phyloP scores from a whole-genome alignment of 768 basidiomycete species.

The Polyporus arcularius region DNA sequence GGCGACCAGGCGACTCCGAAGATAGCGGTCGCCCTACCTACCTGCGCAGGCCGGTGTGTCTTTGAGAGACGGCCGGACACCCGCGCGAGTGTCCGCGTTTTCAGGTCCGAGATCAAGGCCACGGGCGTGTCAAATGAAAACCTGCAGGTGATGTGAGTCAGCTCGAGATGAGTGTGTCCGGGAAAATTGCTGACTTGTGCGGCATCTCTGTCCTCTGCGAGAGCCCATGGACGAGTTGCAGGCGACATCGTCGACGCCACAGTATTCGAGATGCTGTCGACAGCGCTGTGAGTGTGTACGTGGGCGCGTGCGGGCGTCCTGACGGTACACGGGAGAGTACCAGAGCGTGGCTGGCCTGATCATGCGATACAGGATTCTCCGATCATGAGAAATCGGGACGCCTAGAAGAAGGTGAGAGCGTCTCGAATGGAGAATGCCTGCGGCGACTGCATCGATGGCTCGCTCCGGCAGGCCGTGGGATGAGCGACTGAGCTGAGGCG shows the following conservation, averaged over 20 bases:
- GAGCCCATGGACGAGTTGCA: too few species aligned
- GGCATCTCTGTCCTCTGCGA: too few species aligned
- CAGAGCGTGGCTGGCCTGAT: constrained; percentile 10
- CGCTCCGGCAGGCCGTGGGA: constrained; percentile 5
- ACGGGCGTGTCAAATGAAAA: constrained; percentile 15
- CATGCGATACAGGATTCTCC: constrained; percentile 21
- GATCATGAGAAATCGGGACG: constrained; percentile 22
- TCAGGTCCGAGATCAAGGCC: constrained; percentile 9
- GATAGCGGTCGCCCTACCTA: constrained; percentile 15
- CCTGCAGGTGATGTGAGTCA: constrained; percentile 19
- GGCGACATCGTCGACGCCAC: too few species aligned
- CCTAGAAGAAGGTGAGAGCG: constrained; percentile 15
- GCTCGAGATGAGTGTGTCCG: constrained; percentile 6
- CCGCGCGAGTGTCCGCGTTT: constrained; percentile 13
- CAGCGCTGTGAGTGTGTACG: too few species aligned
- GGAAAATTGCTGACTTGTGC: neutral
- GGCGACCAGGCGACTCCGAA: constrained; percentile 2
- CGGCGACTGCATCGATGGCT: constrained; percentile 6
- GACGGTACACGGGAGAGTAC: neutral
- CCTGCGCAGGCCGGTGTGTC: constrained; percentile 13
- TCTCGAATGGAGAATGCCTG: constrained; percentile 7
- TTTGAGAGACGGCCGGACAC: constrained; percentile 7
- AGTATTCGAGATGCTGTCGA: too few species aligned
- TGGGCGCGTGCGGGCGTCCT: neutral
- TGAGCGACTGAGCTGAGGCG: constrained; percentile 1